Base-by-base conservation (phyloP, 305 asterid species). In the Coffea humblotiana region DNA sequence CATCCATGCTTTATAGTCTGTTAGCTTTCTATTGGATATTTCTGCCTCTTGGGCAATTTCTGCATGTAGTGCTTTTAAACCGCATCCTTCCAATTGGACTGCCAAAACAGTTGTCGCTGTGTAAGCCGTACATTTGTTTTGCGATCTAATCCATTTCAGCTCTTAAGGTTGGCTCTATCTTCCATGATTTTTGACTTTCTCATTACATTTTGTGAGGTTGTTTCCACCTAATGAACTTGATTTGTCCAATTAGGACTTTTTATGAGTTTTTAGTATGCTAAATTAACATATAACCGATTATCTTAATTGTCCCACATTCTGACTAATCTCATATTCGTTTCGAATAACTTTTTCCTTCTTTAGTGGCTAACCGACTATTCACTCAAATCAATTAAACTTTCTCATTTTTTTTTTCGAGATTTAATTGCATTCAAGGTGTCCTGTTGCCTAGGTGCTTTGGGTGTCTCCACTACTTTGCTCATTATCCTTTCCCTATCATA, bases 351-450 rank as follows among this genome's bases (percentile, higher is more conserved):
- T 74, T 47, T 48, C 10, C 51, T n/a, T 71, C 29, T 60, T 43
- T 60, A 61, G 40, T 32, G 43, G 49, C 37, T 37, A 45, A 32
- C 13, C 0, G 19, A 43, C 29, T 18, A 25, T 43, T 71, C 16
- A 68, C 74, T 47, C 68, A 58, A 32, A 32, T 52, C 51, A 29
- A 40, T 72, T 70, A 61, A 56, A 32, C 35, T 77, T 23, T 25
- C 77, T 19, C 47, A 58, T 70, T n/a, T 56, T 45, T 16, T 47
- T 70, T 4, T 63, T 29, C 32, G n/a, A 14, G 56, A 8, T 65
- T 51, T 21, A 23, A 48, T 71, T 40, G 64, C 52, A 47, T 54
- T 76, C 49, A 32, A 76, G 56, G 68, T 77, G 49, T 51, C 71
- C 67, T 65, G 2, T 75, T 49, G 4, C 8, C 9, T 7, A 32